Base-by-base conservation (phyloP, 2,329 filamentous ascomycete species). In the Gyromitra esculenta region DNA sequence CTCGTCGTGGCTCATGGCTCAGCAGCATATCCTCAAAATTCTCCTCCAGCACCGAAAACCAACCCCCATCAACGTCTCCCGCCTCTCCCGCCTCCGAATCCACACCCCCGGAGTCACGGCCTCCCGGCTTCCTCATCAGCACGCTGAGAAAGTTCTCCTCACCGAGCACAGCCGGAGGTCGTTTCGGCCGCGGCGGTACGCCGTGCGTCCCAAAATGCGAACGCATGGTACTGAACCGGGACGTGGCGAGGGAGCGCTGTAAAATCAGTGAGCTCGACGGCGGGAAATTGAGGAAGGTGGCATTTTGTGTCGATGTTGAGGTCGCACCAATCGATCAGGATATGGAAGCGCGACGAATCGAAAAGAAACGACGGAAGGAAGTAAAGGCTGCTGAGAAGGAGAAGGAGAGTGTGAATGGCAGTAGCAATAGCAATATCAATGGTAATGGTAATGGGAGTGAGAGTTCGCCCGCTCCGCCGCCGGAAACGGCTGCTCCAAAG, bases 241-340 rank as follows among this genome's bases (percentile, higher is more conserved):
- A 98, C 82, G 89, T 86, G 7, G 88, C 91, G 79, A 89, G 96
- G 54, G 90, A 95, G 81, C 87, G 96, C 79, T 97, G 93, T 82
- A 87, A 89, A 31, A 89, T 98, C 39, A 86, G 89, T 3, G 94
- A 97, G 79, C 86, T 99, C 60, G 90, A 94, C 79, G 89, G 91
- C 81, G 89, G 89, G 63, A 97, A 96, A 82, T 84, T 99, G 76
- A 89, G 93, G 69, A 89, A 94, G 68, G 96, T 99, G 0, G 92
- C 95, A 0, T 99, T 99, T 82, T 97, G 93, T 80, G 96, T 99
- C 1, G 96, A 99, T 82, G 94, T 99, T 3, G 96, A 99, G 83
- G 97, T 99, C 81, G 95, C 95, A 1, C 93, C 94, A 0, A 90
- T 96, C 1, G 86, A 86, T 15, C 87, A 88, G 5, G 83, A 87